Base-by-base conservation (phyloP, 2,329 filamentous ascomycete genomes). In the Plenodomus tracheiphilus region DNA sequence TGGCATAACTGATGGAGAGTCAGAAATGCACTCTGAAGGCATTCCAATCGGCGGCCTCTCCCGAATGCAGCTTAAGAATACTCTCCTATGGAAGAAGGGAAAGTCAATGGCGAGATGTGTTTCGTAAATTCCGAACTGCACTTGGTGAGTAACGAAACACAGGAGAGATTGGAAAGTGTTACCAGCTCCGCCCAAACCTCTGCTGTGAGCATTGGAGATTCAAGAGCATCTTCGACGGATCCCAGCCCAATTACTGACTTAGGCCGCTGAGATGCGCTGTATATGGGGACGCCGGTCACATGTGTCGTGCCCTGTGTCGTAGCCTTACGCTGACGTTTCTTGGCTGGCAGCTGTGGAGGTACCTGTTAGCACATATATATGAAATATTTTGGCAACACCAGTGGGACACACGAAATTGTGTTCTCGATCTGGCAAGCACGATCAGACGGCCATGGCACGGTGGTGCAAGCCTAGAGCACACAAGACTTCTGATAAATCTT, bases 61-160 rank as follows among this genome's bases (percentile, higher is more conserved):
- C 39, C 57, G 48, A 3, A 68, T 50, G 6, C 49, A 48, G 40
- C 76, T 73, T 45, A 81, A 70, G 56, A 89, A 82, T 0, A 82
- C 86, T 2, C 83, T 80, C 4, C 85, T 75, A 64, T 90, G 87
- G 7, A 91, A 68, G 61, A 91, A 91, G 0, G 87, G 84, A 34
- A 91, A 77, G 64, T 90, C 87, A 1, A 86, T 85, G 0, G 85
- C 84, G 65, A 86, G 90, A 64, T 91, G 86, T 36, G 85, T 76
- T 59, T 86, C 84, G 68, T 86, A 90, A 21, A 89, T 82, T 58
- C 83, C 82, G 59, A 88, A 86, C 66, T 77, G 42, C 7, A 39
- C 35, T 35, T 58, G 16, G 37, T 58, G 32, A 61, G 50, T 38
- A 30, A 22, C 13, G n/a, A 7, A 35, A 15, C n/a, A n/a, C 15